These are phyloP conservation scores for Mortierella sp. DNA, from an alignment of 371 early-diverging fungal species.

Conservation along the genomic window DNA sequence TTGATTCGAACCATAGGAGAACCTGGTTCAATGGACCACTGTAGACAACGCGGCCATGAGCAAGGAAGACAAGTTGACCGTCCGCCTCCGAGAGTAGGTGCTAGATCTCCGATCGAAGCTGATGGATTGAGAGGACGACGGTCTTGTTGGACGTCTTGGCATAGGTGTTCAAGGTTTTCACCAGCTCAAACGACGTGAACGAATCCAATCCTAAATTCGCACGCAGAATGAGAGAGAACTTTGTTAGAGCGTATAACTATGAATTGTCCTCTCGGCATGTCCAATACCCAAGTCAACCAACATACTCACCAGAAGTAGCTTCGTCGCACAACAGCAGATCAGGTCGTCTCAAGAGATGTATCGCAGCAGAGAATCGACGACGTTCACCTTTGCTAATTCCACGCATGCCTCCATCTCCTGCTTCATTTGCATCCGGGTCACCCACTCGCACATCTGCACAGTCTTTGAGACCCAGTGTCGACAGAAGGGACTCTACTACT, in stretches of 20 bases:
- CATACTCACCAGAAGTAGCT: conserved; percentile 58
- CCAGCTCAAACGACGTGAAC: conserved; percentile 27
- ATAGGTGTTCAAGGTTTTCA: conserved; percentile 18
- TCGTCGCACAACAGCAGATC: conserved; percentile 59
- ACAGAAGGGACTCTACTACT: conserved; percentile 15
- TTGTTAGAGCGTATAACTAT: not conserved
- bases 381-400: conserved; percentile 66
- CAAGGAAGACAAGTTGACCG: conserved; percentile 17
- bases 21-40: conserved; percentile 7
- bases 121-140: conserved; percentile 33
- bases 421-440: conserved; percentile 3
- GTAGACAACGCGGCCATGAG: conserved; percentile 22
- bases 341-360: conserved; percentile 72
- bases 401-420: not conserved
- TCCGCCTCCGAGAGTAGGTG: conserved; percentile 12
- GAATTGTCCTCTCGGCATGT: too few species aligned
- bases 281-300: too few species aligned
- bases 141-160: conserved; percentile 21
- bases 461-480: conserved; percentile 19
- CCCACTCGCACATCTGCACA: conserved; percentile 30
- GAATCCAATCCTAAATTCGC: conserved; percentile 30
- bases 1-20: conserved; percentile 24
- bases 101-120: conserved; percentile 41
- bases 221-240: not conserved
- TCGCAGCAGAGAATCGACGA: conserved; percentile 74